These are phyloP conservation scores for Nicotiana knightiana DNA, from an alignment of 257 asterid genomes.

Conservation along the genomic window DNA sequence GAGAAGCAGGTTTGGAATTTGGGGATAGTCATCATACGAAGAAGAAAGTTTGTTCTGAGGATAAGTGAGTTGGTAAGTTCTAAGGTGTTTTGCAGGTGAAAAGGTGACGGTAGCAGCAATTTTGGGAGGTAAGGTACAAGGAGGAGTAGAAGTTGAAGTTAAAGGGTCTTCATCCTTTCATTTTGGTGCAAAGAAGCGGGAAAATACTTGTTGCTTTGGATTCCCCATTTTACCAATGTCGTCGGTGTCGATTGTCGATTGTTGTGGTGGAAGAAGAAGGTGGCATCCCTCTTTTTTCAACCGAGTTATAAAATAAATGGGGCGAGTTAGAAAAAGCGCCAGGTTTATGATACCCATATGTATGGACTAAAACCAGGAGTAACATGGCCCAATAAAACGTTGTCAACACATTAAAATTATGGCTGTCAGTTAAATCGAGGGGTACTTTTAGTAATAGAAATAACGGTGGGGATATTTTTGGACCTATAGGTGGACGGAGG, in stretches of 20 bases:
- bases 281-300: too few relatives aligned
- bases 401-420: too few relatives aligned
- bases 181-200: conserved; percentile 87
- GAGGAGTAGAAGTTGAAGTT: conserved; percentile 23
- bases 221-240: conserved; percentile 48
- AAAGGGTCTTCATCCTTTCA: conserved; percentile 23
- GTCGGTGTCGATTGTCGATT: conserved; percentile 14
- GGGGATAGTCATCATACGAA: conserved; percentile 11
- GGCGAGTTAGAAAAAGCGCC: too few relatives aligned
- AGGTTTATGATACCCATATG: too few relatives aligned
- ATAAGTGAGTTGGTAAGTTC: conserved; percentile 44
- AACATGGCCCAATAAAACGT: too few relatives aligned
- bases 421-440: too few relatives aligned
- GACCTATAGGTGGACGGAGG: too few relatives aligned
- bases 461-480: too few relatives aligned
- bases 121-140: conserved; percentile 58
- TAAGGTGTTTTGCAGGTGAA: conserved; percentile 76
- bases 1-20: conserved; percentile 18
- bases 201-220: conserved; percentile 75
- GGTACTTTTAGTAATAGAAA: too few relatives aligned
- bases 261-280: conserved; percentile 5
- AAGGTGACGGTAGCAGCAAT: conserved; percentile 62
- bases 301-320: too few relatives aligned
- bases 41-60: background rate
- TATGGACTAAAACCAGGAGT: too few relatives aligned